These are phyloP conservation scores for Penicillium nordicum DNA, from an alignment of 2,329 filamentous ascomycete species.

Conservation along the genomic window DNA sequence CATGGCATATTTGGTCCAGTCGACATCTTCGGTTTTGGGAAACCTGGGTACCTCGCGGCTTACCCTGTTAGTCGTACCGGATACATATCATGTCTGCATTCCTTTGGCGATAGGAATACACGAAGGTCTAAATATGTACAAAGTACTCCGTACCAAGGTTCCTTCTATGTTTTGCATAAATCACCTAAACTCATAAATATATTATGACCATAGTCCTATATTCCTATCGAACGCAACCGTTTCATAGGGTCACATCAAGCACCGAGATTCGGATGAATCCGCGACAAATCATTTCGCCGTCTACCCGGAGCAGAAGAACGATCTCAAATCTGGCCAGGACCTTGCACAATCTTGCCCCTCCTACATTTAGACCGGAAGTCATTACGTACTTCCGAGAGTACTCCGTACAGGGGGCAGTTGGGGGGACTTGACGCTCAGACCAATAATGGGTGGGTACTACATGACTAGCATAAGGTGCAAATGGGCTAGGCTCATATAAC, in stretches of 20 bases:
- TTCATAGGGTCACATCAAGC: constrained; percentile 5
- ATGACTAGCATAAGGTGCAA: background rate
- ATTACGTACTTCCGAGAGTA: constrained; percentile 1
- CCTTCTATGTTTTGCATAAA: background rate
- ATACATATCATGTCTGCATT: background rate
- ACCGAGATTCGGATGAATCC: constrained; percentile 19
- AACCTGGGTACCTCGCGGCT: background rate
- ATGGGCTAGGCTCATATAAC: background rate
- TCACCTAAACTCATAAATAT: background rate
- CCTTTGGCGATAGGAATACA: background rate
- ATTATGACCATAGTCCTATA: background rate
- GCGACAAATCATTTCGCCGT: constrained; percentile 16
- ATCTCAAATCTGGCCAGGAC: constrained; percentile 18
- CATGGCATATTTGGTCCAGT: background rate
- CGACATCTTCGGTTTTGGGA: background rate
- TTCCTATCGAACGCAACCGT: background rate
- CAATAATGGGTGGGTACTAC: constrained; percentile 2
- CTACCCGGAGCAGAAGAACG: constrained; percentile 8
- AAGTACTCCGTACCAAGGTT: background rate
- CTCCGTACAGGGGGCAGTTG: background rate
- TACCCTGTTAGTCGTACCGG: background rate
- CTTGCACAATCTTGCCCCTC: background rate
- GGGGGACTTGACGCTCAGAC: constrained; percentile 1
- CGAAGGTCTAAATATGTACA: background rate
- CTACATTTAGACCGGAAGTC: background rate